Evolutionary conservation across 345 rosid species (phyloP), one percentile per base, ranked within the genome.

Genomic region (Eucalyptus albens): DNA sequence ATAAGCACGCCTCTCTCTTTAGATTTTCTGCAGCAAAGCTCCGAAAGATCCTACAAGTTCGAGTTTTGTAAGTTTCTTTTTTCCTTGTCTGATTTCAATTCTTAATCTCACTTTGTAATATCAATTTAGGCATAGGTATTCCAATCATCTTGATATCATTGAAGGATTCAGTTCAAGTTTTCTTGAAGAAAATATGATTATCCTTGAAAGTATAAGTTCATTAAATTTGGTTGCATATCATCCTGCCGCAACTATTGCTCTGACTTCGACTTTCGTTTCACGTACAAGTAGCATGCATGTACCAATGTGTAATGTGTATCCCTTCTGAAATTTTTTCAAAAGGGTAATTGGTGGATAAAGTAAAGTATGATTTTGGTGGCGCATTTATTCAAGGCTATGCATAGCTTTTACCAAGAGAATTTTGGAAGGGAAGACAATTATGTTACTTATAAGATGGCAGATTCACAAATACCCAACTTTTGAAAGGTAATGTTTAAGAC

Each of bases 261-360:
- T 53, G 59, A 19, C 24, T 8, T 53, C 10, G 0, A 53, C 59
- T 53, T 53, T 26, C 67, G 15, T 5, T 60, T 27, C 16, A 2
- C n/a, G 0, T 60, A 60, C 67, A 27, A 60, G 16, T 12, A 60
- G 67, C 27, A 27, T 13, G 6, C 67, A 6, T 5, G 4, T 60
- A 11, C 1, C 1, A 1, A 53, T 1, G n/a, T 53, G 56, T 53
- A 17, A 53, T 53, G 59, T 8, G 59, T 53, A 53, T 53, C 0
- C 1, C 69, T 62, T 62, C 69, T 13, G 33, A 62, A 62, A 62
- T 62, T 62, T 62, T 62, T 62, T 29, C 33, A 6, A 62, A 1
- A 29, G 2, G 72, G 72, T 14, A 62, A 62, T 6, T 10, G 65
- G n/a, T 59, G 29, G 55, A 51, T 6, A 3, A 0, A 0, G 21